Evolutionary conservation across 2,329 filamentous ascomycete genomes (phyloP).

Genomic region (Aureobasidium sp.): DNA sequence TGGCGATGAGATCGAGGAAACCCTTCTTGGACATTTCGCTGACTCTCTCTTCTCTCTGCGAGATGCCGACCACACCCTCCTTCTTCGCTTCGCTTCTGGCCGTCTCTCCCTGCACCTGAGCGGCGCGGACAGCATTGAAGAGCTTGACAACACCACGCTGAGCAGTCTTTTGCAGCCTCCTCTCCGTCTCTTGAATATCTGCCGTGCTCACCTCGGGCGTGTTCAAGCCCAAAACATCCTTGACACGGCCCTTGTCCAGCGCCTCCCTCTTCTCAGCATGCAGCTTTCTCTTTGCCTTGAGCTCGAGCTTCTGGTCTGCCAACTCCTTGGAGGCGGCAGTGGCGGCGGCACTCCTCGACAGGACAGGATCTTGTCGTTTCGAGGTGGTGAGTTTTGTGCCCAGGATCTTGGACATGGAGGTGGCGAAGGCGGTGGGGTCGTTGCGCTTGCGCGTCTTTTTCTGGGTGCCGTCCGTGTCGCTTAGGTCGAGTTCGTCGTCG

Average conservation of each 20-base stretch:
- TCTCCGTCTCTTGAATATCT: constrained; percentile 62
- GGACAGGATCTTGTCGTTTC: constrained; percentile 81
- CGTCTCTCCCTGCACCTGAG: constrained; percentile 81
- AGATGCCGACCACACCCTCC: constrained; percentile 70
- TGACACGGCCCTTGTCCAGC: constrained; percentile 78
- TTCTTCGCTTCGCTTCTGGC: constrained; percentile 63
- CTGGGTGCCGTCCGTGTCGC: constrained; percentile 23
- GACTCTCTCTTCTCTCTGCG: constrained; percentile 75
- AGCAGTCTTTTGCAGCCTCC: constrained; percentile 74
- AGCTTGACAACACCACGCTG: constrained; percentile 92
- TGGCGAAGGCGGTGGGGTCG: constrained; percentile 85
- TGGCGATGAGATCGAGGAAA: constrained; percentile 80
- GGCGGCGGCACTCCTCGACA: constrained; percentile 73
- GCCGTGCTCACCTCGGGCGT: constrained; percentile 45
- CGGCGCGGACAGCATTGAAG: constrained; percentile 90
- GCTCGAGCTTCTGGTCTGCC: constrained; percentile 70
- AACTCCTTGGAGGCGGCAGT: constrained; percentile 64
- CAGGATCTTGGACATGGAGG: constrained; percentile 87
- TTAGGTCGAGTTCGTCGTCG: constrained; percentile 34
- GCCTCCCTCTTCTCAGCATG: constrained; percentile 73
- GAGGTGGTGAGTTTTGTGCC: constrained; percentile 77
- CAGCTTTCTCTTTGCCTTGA: constrained; percentile 71
- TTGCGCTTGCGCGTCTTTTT: constrained; percentile 71
- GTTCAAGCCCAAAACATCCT: constrained; percentile 68
- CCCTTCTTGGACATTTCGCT: constrained; percentile 97